These are phyloP conservation scores for Fistulifera solaris DNA, from an alignment of 108 stramenopile genomes.

Conservation along the genomic window DNA sequence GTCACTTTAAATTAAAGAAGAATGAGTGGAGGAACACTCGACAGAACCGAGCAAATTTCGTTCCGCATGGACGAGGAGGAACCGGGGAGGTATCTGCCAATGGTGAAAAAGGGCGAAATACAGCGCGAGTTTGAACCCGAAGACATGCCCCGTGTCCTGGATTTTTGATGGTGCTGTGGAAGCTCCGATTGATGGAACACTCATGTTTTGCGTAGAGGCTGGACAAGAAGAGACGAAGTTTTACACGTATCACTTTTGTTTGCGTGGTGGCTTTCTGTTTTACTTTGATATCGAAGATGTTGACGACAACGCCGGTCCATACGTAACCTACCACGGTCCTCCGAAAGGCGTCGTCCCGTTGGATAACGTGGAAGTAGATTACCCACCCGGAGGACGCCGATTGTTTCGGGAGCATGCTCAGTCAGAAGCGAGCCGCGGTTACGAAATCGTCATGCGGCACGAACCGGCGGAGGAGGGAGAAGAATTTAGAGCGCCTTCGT, in stretches of 20 bases:
- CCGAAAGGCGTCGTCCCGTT: constrained; percentile 63
- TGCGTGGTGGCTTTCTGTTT: constrained; percentile 67
- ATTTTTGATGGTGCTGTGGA: constrained; percentile 52
- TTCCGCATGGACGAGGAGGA: neutral
- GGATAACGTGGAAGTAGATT: constrained; percentile 48
- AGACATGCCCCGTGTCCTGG: constrained; percentile 68
- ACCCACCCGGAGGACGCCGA: constrained; percentile 75
- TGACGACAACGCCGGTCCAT: constrained; percentile 22
- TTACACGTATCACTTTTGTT: constrained; percentile 42
- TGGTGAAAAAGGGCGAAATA: constrained; percentile 15
- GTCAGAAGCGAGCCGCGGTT: constrained; percentile 61
- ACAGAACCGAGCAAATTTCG: constrained; percentile 5
- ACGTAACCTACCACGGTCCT: constrained; percentile 31
- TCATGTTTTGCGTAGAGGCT: constrained; percentile 50
- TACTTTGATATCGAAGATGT: constrained; percentile 47
- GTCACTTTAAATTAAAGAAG: too few relatives aligned
- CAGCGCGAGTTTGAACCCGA: constrained; percentile 33
- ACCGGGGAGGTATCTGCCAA: constrained; percentile 3
- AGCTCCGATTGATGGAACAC: constrained; percentile 46
- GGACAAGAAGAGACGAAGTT: constrained; percentile 36
- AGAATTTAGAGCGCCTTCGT: constrained; percentile 29
- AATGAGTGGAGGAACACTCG: too few relatives aligned
- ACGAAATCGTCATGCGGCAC: constrained; percentile 63
- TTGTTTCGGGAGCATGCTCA: constrained; percentile 84
- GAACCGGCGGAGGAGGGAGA: constrained; percentile 9